Percentiles rank a stretch among this genome's conserved stretches.
Conservation (phyloP, 169 alveolate genomes). For the Plasmodium vinckei region DNA sequence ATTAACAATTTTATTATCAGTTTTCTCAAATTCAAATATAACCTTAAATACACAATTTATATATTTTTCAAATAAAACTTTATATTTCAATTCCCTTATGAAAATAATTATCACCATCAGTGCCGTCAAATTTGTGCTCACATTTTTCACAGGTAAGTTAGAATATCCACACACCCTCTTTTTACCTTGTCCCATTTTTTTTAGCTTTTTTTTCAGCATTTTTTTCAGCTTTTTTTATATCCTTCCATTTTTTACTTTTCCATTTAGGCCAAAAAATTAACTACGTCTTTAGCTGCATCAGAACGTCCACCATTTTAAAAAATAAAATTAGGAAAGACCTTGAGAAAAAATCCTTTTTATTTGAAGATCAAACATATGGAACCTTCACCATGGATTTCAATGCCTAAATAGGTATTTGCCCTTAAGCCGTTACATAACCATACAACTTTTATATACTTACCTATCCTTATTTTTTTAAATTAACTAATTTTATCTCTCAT, state of each 20-base stretch:
- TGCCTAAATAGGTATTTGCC: not conserved
- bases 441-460: not conserved
- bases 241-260: not conserved
- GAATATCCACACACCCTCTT: not conserved
- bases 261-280: slow-evolving; percentile 55
- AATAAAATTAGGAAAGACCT: slow-evolving; percentile 64
- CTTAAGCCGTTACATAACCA: not conserved
- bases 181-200: not conserved
- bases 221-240: not conserved
- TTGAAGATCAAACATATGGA: slow-evolving; percentile 68
- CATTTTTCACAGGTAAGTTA: slow-evolving; percentile 49
- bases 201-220: too few relatives aligned
- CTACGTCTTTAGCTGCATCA: slow-evolving; percentile 55
- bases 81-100: slow-evolving; percentile 48
- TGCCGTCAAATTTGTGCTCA: slow-evolving; percentile 35
- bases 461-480: not conserved
- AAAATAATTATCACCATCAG: slow-evolving; percentile 46
- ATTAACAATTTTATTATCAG: slow-evolving; percentile 12
- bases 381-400: slow-evolving; percentile 44
- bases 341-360: slow-evolving; percentile 70
- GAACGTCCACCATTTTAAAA: slow-evolving; percentile 66
- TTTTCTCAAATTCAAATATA: too few relatives aligned
- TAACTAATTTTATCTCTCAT: not conserved
- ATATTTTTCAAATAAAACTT: too few relatives aligned
- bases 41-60: too few relatives aligned